phyloP scores from a whole-genome alignment of 1,284 basidiomycete species.

The Cutaneotrichosporon mucoides region DNA sequence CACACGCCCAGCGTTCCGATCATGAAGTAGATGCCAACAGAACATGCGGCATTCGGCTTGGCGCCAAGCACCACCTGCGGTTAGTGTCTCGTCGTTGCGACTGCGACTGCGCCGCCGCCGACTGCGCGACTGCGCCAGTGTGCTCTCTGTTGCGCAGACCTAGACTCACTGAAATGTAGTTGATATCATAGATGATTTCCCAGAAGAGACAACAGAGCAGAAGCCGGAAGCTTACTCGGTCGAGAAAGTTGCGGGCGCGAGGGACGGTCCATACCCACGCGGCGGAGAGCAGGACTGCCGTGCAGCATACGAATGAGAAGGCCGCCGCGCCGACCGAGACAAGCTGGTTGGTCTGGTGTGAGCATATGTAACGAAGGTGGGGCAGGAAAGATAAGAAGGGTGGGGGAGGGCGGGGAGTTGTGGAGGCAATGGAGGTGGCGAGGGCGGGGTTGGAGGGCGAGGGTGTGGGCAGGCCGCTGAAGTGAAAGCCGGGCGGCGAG shows the following conservation, averaged over 20 bases:
- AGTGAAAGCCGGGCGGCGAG: too few species aligned
- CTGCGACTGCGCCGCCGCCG: too few species aligned
- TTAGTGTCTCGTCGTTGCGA: background rate
- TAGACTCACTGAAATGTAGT: slow-evolving; percentile 19
- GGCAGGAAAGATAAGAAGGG: background rate
- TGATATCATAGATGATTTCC: slow-evolving; percentile 31
- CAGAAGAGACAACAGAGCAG: slow-evolving; percentile 32
- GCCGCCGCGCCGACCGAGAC: slow-evolving; percentile 19
- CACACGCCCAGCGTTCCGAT: slow-evolving; percentile 29
- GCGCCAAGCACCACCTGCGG: slow-evolving; percentile 2
- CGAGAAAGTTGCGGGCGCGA: slow-evolving; percentile 23
- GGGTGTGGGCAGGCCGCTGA: too few species aligned
- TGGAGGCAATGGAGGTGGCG: too few species aligned
- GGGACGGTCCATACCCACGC: slow-evolving; percentile 17
- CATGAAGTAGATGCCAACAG: slow-evolving; percentile 32
- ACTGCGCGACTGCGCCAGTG: background rate
- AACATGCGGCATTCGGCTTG: slow-evolving; percentile 15
- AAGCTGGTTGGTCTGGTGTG: slow-evolving; percentile 15
- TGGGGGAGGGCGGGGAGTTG: background rate
- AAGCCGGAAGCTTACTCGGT: slow-evolving; percentile 37
- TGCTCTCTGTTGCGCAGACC: background rate
- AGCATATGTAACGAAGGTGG: background rate
- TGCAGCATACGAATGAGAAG: slow-evolving; percentile 14
- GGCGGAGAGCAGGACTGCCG: slow-evolving; percentile 14
- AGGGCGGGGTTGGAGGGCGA: too few species aligned